Conservation (phyloP, 805 yeast genomes). For the Scheffersomyces amazonensis region DNA sequence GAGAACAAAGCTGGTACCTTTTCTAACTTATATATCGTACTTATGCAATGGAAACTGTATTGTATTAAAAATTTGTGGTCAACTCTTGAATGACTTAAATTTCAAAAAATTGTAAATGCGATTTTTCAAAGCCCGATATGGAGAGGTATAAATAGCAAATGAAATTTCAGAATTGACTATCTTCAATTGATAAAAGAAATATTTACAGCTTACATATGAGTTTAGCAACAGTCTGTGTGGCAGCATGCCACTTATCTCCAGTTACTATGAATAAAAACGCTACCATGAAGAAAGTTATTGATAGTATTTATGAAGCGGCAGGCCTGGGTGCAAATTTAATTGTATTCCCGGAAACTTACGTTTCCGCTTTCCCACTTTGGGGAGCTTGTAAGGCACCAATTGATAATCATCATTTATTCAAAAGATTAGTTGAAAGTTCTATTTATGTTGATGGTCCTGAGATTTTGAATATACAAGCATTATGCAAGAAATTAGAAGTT, state of each 20-base stretch:
- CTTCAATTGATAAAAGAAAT: no score
- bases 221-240: slow-evolving; percentile 15
- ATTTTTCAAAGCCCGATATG: no score
- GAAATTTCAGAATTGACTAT: no score
- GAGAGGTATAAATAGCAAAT: no score
- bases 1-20: no score
- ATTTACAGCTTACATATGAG: no score
- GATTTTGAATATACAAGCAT: slow-evolving; percentile 7
- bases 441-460: slow-evolving; percentile 21
- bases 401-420: slow-evolving; percentile 17
- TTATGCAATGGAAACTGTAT: no score
- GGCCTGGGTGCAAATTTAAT: slow-evolving; percentile 15
- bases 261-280: slow-evolving; percentile 14
- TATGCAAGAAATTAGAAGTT: slow-evolving; percentile 13
- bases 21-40: no score
- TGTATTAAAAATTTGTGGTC: no score
- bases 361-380: slow-evolving; percentile 19
- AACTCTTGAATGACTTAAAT: no score
- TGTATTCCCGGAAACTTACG: slow-evolving; percentile 17
- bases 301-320: slow-evolving; percentile 13
- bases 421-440: slow-evolving; percentile 14
- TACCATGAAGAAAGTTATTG: slow-evolving; percentile 14
- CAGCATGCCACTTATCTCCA: slow-evolving; percentile 19
- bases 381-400: slow-evolving; percentile 18
- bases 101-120: no score